Percentiles rank a stretch among this genome's conserved stretches.
Evolutionary conservation across 352 stramenopile genomes (phyloP).

Genomic region (Phytophthora capsici): DNA sequence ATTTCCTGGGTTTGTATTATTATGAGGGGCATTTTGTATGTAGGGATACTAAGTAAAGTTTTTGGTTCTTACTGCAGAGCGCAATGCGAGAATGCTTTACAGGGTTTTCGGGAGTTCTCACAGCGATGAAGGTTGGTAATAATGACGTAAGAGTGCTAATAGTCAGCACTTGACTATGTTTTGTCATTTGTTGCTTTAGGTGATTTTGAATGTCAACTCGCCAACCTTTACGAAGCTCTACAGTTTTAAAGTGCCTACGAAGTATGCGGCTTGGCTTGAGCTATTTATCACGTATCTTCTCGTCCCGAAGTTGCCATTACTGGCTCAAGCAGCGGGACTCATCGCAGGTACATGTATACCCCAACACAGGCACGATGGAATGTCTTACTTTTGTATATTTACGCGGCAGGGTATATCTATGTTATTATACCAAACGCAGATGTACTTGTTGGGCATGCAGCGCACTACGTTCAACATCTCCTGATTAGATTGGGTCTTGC

Average conservation of each 20-base stretch:
- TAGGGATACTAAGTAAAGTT: no score
- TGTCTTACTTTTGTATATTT: not conserved
- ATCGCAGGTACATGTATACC: conserved; percentile 62
- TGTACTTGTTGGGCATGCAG: conserved; percentile 15
- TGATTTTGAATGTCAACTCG: conserved; percentile 82
- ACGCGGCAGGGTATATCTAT: conserved; percentile 40
- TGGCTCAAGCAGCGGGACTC: conserved; percentile 89
- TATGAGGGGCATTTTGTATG: no score
- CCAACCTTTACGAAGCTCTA: conserved; percentile 69
- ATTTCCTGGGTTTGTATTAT: conserved; percentile 30
- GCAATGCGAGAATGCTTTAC: conserved; percentile 67
- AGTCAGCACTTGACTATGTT: not conserved
- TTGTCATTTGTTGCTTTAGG: conserved; percentile 33
- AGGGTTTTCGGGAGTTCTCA: conserved; percentile 82
- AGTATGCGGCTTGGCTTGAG: conserved; percentile 91
- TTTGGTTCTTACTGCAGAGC: conserved; percentile 33
- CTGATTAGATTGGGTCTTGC: conserved; percentile 34
- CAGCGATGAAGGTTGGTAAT: conserved; percentile 71
- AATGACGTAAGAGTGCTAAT: not conserved
- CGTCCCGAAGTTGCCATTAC: conserved; percentile 80
- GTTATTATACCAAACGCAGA: conserved; percentile 38
- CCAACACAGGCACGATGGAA: not conserved
- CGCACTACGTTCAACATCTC: conserved; percentile 13
- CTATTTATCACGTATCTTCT: conserved; percentile 85
- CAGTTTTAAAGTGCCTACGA: conserved; percentile 80